Evolutionary conservation across 2,329 filamentous ascomycete genomes (phyloP).

Genomic region (Rhytidhysteron rufulum): DNA sequence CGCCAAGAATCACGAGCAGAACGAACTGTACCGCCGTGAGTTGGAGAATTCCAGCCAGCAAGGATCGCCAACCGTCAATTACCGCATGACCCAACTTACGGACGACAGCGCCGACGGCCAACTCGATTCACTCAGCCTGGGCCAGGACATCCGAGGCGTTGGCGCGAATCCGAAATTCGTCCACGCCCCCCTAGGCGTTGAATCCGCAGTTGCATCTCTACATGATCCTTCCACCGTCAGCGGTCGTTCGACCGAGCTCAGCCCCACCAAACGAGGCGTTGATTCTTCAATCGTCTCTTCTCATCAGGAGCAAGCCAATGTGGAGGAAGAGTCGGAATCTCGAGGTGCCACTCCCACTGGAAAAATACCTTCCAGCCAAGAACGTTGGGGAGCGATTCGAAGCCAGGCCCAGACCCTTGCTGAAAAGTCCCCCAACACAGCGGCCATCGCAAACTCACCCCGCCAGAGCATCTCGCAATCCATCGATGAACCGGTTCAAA

Average conservation of each 20-base stretch:
- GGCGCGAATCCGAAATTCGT: constrained; percentile 74
- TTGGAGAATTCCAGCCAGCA: constrained; percentile 43
- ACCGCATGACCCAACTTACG: constrained; percentile 48
- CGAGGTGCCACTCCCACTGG: constrained; percentile 16
- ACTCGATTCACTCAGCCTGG: constrained; percentile 55
- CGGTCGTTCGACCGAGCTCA: constrained; percentile 32
- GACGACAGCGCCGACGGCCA: constrained; percentile 54
- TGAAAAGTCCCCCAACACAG: constrained; percentile 20
- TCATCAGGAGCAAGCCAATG: constrained; percentile 41
- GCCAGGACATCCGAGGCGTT: constrained; percentile 67
- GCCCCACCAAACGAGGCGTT: constrained; percentile 17
- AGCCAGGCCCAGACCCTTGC: constrained; percentile 38
- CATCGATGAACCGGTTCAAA: constrained; percentile 44
- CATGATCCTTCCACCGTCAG: constrained; percentile 78
- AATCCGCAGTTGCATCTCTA: constrained; percentile 87
- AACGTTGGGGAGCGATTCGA: constrained; percentile 38
- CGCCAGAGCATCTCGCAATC: constrained; percentile 53
- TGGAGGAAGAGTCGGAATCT: constrained; percentile 15
- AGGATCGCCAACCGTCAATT: constrained; percentile 52
- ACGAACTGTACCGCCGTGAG: constrained; percentile 53
- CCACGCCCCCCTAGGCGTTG: constrained; percentile 67
- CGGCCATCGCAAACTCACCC: constrained; percentile 47
- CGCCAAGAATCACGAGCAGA: constrained; percentile 53
- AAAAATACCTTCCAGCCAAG: constrained; percentile 22
- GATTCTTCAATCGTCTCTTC: constrained; percentile 12